phyloP scores from a whole-genome alignment of 169 alveolate genomes.

The Eimeria acervulina region DNA sequence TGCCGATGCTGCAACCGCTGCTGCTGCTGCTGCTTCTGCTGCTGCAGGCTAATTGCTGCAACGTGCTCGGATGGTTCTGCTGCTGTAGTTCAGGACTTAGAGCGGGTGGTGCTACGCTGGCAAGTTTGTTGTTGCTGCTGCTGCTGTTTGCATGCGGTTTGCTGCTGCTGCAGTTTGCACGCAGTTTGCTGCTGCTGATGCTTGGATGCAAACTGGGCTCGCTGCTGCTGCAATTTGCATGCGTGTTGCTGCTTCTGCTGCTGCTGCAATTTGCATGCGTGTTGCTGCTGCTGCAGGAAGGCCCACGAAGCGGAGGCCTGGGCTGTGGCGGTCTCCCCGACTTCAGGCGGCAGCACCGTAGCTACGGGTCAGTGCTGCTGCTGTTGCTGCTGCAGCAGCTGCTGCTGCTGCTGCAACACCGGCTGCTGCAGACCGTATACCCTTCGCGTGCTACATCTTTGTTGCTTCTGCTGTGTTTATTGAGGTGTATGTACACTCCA shows the following conservation, averaged over 20 bases:
- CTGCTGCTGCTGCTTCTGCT: slow-evolving; percentile 27
- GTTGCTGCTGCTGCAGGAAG: too few relatives aligned
- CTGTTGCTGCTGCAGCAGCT: not conserved
- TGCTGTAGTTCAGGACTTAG: slow-evolving; percentile 2
- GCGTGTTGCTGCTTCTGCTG: not conserved
- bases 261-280: too few relatives aligned
- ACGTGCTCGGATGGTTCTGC: slow-evolving; percentile 34
- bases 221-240: not conserved
- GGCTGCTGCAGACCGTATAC: not conserved
- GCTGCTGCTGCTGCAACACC: not conserved
- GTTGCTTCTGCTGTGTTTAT: not conserved
- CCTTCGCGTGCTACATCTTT: too few relatives aligned
- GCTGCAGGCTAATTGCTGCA: slow-evolving; percentile 18
- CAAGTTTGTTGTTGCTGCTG: not conserved
- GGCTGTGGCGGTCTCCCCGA: slow-evolving; percentile 76
- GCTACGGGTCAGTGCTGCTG: slow-evolving; percentile 81
- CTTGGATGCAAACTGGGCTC: not conserved
- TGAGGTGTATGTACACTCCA: not conserved
- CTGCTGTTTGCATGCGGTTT: not conserved
- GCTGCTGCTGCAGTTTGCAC: not conserved
- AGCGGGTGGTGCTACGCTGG: not conserved
- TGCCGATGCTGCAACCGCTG: not conserved
- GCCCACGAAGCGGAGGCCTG: slow-evolving; percentile 81
- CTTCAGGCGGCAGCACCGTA: slow-evolving; percentile 8
- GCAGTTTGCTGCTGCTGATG: not conserved